These are phyloP conservation scores for Artemisia argyi DNA, from an alignment of 129 eudicot species.

Conservation along the genomic window DNA sequence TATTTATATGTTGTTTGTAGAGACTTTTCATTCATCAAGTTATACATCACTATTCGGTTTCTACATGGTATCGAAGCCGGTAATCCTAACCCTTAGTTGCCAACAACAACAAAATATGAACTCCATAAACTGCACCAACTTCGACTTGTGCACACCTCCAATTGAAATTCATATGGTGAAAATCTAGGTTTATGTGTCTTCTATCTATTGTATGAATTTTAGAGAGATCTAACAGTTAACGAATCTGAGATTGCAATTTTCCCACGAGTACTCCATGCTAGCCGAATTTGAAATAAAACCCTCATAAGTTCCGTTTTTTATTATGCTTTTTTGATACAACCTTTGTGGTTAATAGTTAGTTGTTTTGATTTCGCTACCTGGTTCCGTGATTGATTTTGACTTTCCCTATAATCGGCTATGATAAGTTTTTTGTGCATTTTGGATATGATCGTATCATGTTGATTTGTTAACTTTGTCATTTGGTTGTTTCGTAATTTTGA, in stretches of 20 bases:
- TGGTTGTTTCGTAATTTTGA: not conserved
- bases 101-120: not conserved
- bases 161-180: not conserved
- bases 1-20: too few relatives aligned
- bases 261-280: not conserved
- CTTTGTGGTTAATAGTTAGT: not conserved
- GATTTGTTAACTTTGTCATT: not conserved
- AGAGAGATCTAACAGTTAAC: not conserved
- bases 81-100: not conserved
- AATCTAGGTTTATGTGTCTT: not conserved
- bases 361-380: not conserved
- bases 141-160: not conserved
- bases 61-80: not conserved
- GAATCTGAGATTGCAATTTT: not conserved
- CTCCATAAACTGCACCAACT: not conserved
- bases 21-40: not conserved
- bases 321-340: not conserved
- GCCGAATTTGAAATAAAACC: not conserved
- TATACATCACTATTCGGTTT: not conserved
- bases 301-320: not conserved
- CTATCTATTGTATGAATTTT: not conserved
- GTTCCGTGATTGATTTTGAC: not conserved
- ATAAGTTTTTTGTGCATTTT: not conserved
- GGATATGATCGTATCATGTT: not conserved
- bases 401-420: not conserved